phyloP scores from a whole-genome alignment of 768 basidiomycete genomes.

The Exsudoporus frostii region DNA sequence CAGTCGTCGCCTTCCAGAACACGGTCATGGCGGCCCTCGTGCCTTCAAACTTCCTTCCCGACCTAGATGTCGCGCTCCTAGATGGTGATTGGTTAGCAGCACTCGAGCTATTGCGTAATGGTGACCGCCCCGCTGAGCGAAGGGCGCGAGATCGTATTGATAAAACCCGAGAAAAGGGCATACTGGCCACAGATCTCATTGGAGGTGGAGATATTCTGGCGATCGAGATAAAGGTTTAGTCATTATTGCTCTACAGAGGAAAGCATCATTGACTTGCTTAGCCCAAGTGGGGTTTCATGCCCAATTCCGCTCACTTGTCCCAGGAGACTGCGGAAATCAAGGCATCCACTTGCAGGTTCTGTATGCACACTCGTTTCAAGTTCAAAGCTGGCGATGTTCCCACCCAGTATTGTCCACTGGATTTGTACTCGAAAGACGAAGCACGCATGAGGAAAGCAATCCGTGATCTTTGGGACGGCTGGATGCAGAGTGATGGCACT shows the following conservation, averaged over 20 bases:
- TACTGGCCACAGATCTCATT: slow-evolving; percentile 80
- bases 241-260: not conserved
- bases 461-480: slow-evolving; percentile 66
- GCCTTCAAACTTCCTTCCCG: slow-evolving; percentile 55
- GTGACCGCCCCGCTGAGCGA: slow-evolving; percentile 54
- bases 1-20: slow-evolving; percentile 54
- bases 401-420: slow-evolving; percentile 78
- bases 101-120: slow-evolving; percentile 46
- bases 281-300: slow-evolving; percentile 98
- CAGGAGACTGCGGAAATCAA: slow-evolving; percentile 56
- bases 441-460: slow-evolving; percentile 64
- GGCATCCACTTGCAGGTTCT: slow-evolving; percentile 78
- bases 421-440: slow-evolving; percentile 76
- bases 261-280: slow-evolving; percentile 28
- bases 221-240: slow-evolving; percentile 86
- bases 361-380: slow-evolving; percentile 76
- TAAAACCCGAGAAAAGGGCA: slow-evolving; percentile 46
- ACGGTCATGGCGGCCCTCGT: slow-evolving; percentile 65
- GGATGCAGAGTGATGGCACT: slow-evolving; percentile 60
- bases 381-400: slow-evolving; percentile 31
- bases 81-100: slow-evolving; percentile 56
- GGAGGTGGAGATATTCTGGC: slow-evolving; percentile 56
- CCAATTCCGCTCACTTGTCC: slow-evolving; percentile 59
- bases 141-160: slow-evolving; percentile 59
- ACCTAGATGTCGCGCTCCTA: slow-evolving; percentile 46